phyloP scores from a whole-genome alignment of 75 land plant species.

The Cunninghamia lanceolata region DNA sequence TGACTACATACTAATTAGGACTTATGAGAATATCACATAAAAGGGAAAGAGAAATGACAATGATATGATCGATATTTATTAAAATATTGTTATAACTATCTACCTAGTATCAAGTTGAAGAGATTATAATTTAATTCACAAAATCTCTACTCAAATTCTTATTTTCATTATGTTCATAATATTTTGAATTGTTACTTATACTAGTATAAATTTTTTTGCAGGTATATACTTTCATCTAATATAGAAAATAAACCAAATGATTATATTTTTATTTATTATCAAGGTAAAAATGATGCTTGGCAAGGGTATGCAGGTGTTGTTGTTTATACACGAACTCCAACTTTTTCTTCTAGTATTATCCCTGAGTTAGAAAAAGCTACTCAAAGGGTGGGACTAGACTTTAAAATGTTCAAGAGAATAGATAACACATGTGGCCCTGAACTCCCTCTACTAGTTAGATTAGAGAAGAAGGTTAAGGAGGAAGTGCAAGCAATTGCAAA shows the following conservation, averaged over 20 bases:
- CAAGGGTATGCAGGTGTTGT: constrained; percentile 98
- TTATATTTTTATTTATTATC: constrained; percentile 28
- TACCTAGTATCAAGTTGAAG: neutral
- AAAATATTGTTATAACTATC: neutral
- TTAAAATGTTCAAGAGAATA: constrained; percentile 72
- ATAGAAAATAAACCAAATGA: constrained; percentile 56
- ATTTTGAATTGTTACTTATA: constrained; percentile 3
- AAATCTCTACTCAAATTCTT: neutral
- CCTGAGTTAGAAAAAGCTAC: constrained; percentile 79
- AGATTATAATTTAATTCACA: too few relatives aligned
- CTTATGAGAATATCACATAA: too few relatives aligned
- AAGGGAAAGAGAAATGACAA: too few relatives aligned
- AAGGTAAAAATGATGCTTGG: constrained; percentile 97
- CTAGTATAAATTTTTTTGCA: neutral
- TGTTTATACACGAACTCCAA: constrained; percentile 75
- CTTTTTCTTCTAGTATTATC: constrained; percentile 64
- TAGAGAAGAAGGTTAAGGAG: neutral
- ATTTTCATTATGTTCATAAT: neutral
- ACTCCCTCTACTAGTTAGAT: neutral
- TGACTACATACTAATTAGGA: too few relatives aligned
- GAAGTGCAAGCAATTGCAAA: neutral
- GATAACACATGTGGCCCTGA: constrained; percentile 36
- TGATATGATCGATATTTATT: too few relatives aligned
- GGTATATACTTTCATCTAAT: neutral
- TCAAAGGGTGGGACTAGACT: constrained; percentile 68